phyloP scores from a whole-genome alignment of 2,329 filamentous ascomycete genomes.

The Dryadomyces quercus-mongolicae region DNA sequence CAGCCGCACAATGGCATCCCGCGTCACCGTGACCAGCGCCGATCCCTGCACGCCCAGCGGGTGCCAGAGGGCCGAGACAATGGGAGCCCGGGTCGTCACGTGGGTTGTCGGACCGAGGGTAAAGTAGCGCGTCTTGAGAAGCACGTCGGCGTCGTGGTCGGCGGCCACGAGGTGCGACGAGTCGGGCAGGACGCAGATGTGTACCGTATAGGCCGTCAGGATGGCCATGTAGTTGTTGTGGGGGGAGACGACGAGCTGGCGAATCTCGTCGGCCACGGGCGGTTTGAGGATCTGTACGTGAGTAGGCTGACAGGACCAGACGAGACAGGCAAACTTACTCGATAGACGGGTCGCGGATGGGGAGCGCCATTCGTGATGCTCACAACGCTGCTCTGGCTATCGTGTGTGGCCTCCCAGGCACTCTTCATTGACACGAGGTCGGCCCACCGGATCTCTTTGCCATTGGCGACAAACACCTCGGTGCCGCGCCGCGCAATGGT shows the following conservation, averaged over 20 bases:
- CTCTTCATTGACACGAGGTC: conserved; percentile 73
- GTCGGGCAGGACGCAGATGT: conserved; percentile 77
- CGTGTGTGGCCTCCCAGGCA: conserved; percentile 29
- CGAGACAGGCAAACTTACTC: conserved; percentile 24
- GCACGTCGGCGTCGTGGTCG: conserved; percentile 47
- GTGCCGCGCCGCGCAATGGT: conserved; percentile 73
- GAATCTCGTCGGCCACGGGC: conserved; percentile 69
- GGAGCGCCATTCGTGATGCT: conserved; percentile 15
- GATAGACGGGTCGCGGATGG: conserved; percentile 28
- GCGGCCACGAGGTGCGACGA: conserved; percentile 60
- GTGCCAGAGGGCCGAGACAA: conserved; percentile 83
- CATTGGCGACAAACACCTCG: conserved; percentile 79
- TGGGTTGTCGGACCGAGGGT: conserved; percentile 89
- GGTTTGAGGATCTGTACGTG: conserved; percentile 55
- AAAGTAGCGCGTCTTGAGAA: conserved; percentile 73
- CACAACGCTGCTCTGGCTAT: conserved; percentile 12
- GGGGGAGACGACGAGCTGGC: conserved; percentile 75
- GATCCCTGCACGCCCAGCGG: conserved; percentile 73
- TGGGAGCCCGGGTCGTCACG: conserved; percentile 69
- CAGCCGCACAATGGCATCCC: conserved; percentile 74
- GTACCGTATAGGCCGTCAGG: conserved; percentile 74
- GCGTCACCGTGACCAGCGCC: conserved; percentile 78
- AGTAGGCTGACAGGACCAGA: neutral
- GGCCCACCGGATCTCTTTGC: conserved; percentile 85
- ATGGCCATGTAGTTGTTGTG: conserved; percentile 73